phyloP scores from a whole-genome alignment of 257 asterid genomes.

The Sherardia arvensis region DNA sequence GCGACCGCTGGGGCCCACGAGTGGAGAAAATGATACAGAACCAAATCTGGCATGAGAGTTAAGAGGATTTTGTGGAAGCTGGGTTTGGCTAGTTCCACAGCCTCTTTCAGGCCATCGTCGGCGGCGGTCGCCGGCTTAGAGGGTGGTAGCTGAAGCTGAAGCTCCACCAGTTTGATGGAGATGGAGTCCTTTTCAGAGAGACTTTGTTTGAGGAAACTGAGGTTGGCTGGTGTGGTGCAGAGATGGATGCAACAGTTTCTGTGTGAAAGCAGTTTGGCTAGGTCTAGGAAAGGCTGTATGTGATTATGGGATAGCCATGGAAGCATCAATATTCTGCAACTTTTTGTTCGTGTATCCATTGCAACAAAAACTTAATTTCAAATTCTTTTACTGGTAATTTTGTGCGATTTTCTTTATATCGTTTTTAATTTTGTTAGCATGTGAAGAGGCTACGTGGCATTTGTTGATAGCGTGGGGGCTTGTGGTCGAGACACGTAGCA shows the following conservation, averaged over 20 bases:
- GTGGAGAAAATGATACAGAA: slow-evolving; percentile 49
- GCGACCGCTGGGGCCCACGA: slow-evolving; percentile 56
- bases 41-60: slow-evolving; percentile 46
- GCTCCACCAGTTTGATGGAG: slow-evolving; percentile 43
- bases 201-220: slow-evolving; percentile 19
- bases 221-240: slow-evolving; percentile 44
- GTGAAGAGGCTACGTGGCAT: slow-evolving; percentile 9
- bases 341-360: slow-evolving; percentile 42
- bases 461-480: slow-evolving; percentile 4
- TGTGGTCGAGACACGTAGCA: neutral
- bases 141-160: slow-evolving; percentile 52
- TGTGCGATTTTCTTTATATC: neutral
- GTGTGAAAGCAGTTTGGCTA: slow-evolving; percentile 44
- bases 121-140: slow-evolving; percentile 31
- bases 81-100: slow-evolving; percentile 35
- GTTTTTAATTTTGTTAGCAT: neutral
- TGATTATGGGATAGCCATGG: slow-evolving; percentile 85
- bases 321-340: slow-evolving; percentile 42
- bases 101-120: slow-evolving; percentile 31
- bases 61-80: slow-evolving; percentile 28
- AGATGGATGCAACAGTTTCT: slow-evolving; percentile 38
- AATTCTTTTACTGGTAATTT: neutral
- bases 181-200: slow-evolving; percentile 30
- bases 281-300: slow-evolving; percentile 47
- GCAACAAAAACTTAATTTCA: neutral